Conservation (phyloP, 2,329 filamentous ascomycete species). For the Thelonectria rubi region DNA sequence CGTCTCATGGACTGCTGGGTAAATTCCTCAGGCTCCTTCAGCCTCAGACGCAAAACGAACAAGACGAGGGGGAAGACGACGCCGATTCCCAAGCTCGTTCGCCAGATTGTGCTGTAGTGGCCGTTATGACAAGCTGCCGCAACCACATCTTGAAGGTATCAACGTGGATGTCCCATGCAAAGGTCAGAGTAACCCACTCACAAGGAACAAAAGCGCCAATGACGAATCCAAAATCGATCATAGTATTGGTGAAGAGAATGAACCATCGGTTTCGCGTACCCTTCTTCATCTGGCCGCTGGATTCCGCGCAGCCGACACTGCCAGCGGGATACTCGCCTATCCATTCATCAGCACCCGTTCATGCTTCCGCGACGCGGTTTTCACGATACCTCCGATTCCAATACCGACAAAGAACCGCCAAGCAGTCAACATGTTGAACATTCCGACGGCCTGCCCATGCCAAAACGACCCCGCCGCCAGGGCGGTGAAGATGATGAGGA, state of each 20-base stretch:
- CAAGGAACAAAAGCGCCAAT: slow-evolving; percentile 79
- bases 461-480: slow-evolving; percentile 81
- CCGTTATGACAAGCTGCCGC: slow-evolving; percentile 65
- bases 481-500: slow-evolving; percentile 86
- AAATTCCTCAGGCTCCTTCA: slow-evolving; percentile 83
- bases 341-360: not conserved
- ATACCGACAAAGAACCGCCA: slow-evolving; percentile 86
- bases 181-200: slow-evolving; percentile 28
- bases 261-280: slow-evolving; percentile 92
- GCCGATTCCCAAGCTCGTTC: slow-evolving; percentile 80
- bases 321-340: slow-evolving; percentile 78
- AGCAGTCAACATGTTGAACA: slow-evolving; percentile 80
- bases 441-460: slow-evolving; percentile 71
- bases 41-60: slow-evolving; percentile 74
- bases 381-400: slow-evolving; percentile 73
- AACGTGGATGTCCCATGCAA: not conserved
- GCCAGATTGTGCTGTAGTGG: slow-evolving; percentile 81
- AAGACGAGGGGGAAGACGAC: slow-evolving; percentile 79
- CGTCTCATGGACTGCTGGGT: slow-evolving; percentile 73
- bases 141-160: slow-evolving; percentile 52
- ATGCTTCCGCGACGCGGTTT: accelerated
- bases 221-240: slow-evolving; percentile 87
- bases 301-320: slow-evolving; percentile 84
- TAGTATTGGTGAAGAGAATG: slow-evolving; percentile 87
- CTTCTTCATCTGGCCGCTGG: slow-evolving; percentile 80